Evolutionary conservation across 73 alveolate species (phyloP), one percentile per base, ranked within the genome.

Genomic region (Blepharisma japonicum): DNA sequence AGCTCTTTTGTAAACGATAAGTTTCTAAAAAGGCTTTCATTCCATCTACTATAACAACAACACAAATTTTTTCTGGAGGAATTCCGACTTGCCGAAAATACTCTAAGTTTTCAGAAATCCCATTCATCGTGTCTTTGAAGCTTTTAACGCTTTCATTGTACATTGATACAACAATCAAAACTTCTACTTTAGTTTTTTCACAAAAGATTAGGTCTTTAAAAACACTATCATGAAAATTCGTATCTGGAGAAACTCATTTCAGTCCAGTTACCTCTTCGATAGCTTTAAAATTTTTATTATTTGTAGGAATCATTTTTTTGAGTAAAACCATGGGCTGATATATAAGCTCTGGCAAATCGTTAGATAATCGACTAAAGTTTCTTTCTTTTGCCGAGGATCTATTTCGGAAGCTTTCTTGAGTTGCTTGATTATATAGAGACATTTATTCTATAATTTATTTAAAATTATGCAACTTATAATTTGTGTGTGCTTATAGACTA

Each of bases 71-170:
- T n/a, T 61, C 23, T 14, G 74, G 38, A 61, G 14, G 47, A 20
- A 61, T 8, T 14, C 74, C 74, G 5, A 14, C 74, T 20, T n/a
- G 23, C 23, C 23, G 47, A 25, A 61, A 61, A 9, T 14, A 8
- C 0, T 61, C 23, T 14, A 70, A 80, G 4, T 80, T 80, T 42
- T 81, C 66, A 32, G 77, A 42, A 20, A 77, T 67, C 7, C 90
- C 90, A 6, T 77, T 48, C 48, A 83, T 46, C 0, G 90, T 77
- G 21, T 83, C 86, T 14, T 38, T 45, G 50, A 83, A 70, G 32
- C 77, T 77, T 32, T 45, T 46, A 6, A 6, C 18, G 39, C 77
- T 79, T 61, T 83, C 90, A 83, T 83, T 83, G 82, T 83, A 83
- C 90, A 83, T 83, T 23, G 90, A 78, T 7, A 83, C 85, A 51